Evolutionary conservation across 2,329 filamentous ascomycete species (phyloP), one percentile per base, ranked within the genome.

Genomic region (Fusarium concolor): DNA sequence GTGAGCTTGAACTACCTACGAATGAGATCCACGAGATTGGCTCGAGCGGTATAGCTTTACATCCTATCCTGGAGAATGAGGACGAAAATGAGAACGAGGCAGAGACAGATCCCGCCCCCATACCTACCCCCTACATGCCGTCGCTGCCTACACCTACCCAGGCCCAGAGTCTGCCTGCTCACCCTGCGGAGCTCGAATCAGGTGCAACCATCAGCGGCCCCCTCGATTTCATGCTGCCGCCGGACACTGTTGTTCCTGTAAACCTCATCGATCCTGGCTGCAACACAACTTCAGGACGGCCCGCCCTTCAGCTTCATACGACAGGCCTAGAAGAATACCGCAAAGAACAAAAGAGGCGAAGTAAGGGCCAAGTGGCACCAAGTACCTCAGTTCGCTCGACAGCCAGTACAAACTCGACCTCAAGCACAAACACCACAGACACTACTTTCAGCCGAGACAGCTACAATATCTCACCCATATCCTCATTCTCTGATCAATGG

Each of bases 11-110:
- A 72, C 76, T 87, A 17, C 81, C 79, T 18, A 81, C 83, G 8
- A 84, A 77, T 47, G 83, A 85, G 74, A 85, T 87, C 44, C 76
- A 84, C 60, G 85, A 87, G 68, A 81, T 86, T 61, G 85, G 86
- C 72, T 86, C 85, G 6, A 76, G 72, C 44, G 81, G 85, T 63
- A 74, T 85, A 47, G 72, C 77, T 60, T 67, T 77, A 24, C 64
- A 74, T 37, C 68, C 72, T 22, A 76, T 77, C 37, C 54, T 72
- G 42, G 77, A 78, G 55, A 60, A 68, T 44, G 53, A 63, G 35
- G 17, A 39, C 28, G 57, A 52, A 41, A 44, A 43, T 20, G 50
- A 26, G 26, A 66, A 64, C 31, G 67, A 71, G 59, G 69, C 67
- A 59, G 72, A 73, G 52, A 44, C 67, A 12, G 63, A 56, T 50